Evolutionary conservation across 2,329 filamentous ascomycete genomes (phyloP), one percentile per base, ranked within the genome.

Genomic region (Talaromyces sp.): DNA sequence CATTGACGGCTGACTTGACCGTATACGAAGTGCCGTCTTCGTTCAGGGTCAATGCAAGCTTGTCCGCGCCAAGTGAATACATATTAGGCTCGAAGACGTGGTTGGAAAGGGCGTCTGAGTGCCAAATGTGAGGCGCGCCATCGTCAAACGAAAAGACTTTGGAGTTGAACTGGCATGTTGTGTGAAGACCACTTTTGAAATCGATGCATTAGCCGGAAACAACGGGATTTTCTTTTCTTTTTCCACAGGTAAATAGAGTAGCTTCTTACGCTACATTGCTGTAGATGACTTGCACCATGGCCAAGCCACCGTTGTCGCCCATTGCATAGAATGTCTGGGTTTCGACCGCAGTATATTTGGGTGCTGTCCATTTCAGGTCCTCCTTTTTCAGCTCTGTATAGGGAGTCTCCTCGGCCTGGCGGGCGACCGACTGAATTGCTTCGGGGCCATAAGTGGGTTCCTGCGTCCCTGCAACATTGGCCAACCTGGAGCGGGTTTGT

Each of bases 281-380:
- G 83, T 98, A 96, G 76, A 99, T 96, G 78, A 98, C 85, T 83
- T 99, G 95, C 64, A 86, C 87, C 77, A 96, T 85, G 59, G 85
- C 91, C 66, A 93, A 77, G 65, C 88, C 83, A 57, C 95, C 95
- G 63, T 82, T 86, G 65, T 96, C 90, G 61, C 89, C 83, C 77
- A 88, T 88, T 72, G 97, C 79, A 81, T 99, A 99, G 81, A 97
- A 99, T 65, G 85, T 92, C 81, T 97, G 90, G 33, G 92, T 97
- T 83, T 99, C 95, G 69, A 98, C 95, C 72, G 85, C 90, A 66
- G 95, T 98, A 71, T 87, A 89, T 68, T 92, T 89, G 81, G 92
- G 85, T 30, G 84, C 86, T 70, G 82, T 80, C 95, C 95, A 99
- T 81, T 88, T 90, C 72, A 96, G 78, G 75, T 96, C 88, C 53